phyloP scores from a whole-genome alignment of 345 rosid genomes.

The Atalantia buxifolia region DNA sequence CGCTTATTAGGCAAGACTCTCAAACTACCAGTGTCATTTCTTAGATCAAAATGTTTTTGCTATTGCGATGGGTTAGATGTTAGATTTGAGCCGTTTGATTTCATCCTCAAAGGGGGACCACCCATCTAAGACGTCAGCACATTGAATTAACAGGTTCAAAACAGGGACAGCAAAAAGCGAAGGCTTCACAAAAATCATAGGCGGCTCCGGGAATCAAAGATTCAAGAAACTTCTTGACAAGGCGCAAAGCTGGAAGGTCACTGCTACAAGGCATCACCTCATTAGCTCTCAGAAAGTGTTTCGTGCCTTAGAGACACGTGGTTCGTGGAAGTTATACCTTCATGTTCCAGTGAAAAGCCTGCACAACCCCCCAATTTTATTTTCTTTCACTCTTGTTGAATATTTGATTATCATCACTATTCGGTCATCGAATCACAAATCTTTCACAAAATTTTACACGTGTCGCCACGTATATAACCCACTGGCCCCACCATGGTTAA shows the following conservation, averaged over 20 bases:
- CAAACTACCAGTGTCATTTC: too few species aligned
- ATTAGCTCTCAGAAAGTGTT: background rate
- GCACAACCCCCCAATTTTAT: background rate
- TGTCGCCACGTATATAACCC: slow-evolving; percentile 38
- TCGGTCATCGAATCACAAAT: background rate
- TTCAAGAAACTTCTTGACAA: slow-evolving; percentile 31
- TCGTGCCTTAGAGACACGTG: slow-evolving; percentile 20
- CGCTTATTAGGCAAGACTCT: too few species aligned
- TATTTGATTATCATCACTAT: background rate
- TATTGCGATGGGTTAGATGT: background rate
- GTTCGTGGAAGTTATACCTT: background rate
- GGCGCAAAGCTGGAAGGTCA: background rate
- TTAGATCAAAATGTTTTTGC: background rate
- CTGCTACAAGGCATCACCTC: slow-evolving; percentile 16
- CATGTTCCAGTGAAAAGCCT: background rate
- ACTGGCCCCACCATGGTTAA: slow-evolving; percentile 1
- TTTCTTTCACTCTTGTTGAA: background rate
- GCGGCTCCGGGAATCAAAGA: slow-evolving; percentile 20
- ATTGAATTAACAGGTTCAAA: background rate
- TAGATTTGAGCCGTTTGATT: background rate
- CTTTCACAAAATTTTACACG: slow-evolving; percentile 28
- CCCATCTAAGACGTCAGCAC: background rate
- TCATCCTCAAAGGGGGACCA: background rate
- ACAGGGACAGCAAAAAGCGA: background rate
- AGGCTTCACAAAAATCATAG: slow-evolving; percentile 3